Evolutionary conservation across 805 yeast genomes (phyloP).

Genomic region (Metschnikowia gruessii): DNA sequence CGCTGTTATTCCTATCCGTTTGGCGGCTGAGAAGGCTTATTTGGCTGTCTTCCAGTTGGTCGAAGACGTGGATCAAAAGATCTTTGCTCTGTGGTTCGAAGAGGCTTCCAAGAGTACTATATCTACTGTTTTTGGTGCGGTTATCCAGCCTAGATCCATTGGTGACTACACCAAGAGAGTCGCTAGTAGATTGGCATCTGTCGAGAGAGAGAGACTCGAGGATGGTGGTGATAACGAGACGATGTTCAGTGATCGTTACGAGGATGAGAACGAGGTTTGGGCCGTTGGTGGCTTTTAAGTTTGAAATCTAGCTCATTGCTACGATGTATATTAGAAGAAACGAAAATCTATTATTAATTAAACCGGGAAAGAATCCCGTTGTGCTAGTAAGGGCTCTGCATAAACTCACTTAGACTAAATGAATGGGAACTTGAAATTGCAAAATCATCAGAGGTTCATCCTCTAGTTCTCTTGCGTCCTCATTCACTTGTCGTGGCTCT

Average conservation of each 20-base stretch:
- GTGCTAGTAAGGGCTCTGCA: no score
- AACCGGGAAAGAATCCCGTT: not conserved
- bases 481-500: conserved; percentile 4
- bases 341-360: not conserved
- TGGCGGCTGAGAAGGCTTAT: conserved; percentile 92
- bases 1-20: conserved; percentile 82
- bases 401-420: no score
- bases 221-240: conserved; percentile 91
- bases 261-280: conserved; percentile 88
- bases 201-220: conserved; percentile 81
- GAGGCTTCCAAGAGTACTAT: conserved; percentile 34
- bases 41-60: conserved; percentile 68
- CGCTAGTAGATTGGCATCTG: conserved; percentile 78
- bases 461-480: no score
- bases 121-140: conserved; percentile 44
- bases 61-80: conserved; percentile 53
- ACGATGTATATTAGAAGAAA: not conserved
- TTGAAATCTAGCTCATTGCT: not conserved
- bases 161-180: conserved; percentile 90
- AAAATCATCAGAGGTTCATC: no score
- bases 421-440: no score
- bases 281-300: conserved; percentile 58
- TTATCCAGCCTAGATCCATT: conserved; percentile 65
- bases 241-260: conserved; percentile 77
- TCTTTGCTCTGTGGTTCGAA: conserved; percentile 65